Evolutionary conservation across 805 yeast genomes (phyloP), one percentile per base, ranked within the genome.

Genomic region (Wickerhamiella nectarea): DNA sequence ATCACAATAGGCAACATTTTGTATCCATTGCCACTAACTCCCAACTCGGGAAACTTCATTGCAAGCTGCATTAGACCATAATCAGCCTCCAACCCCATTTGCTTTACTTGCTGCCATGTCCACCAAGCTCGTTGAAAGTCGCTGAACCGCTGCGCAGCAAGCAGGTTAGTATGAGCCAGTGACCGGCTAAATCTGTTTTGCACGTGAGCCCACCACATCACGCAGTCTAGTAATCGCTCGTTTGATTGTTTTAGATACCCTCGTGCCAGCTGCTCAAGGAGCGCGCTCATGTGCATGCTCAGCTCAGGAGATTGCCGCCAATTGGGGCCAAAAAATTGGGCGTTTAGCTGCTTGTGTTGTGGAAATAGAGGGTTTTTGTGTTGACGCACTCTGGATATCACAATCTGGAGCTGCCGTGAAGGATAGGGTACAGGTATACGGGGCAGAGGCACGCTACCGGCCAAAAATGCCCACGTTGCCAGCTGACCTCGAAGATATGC

Each of bases 131-230:
- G 43, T 10, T 20, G 15, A 6, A 8, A 6, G 21, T 46, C 48
- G n/a, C 14, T 18, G 18, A 28, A 38, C 17, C 10, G 19, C 4
- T 11, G 15, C 15, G 48, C 45, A 1, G 39, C 38, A 5, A 15
- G 22, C n/a, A 46, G 35, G 21, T 42, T 46, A 19, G 36, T 29
- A 2, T 18, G 18, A 1, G 38, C 41, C 7, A 37, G 12, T 8
- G 15, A 10, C 11, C 4, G 7, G 2, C 34, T 20, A 15, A 42
- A 19, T 1, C 11, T 18, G 8, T 24, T 17, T 2, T 17, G 3
- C 6, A 8, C 2, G 31, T 20, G 10, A 3, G 46, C 48, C 44
- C 45, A 42, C 40, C 38, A 34, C 35, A 46, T 19, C 10, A 39
- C 40, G 6, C 45, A 28, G 22, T 42, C 46, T 14, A 46, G 33